A percentile compares a stretch with the other conserved stretches of the same genome.
These are phyloP conservation scores for Isoetes taiwanensis DNA, from an alignment of 75 land plant genomes.

Conservation along the genomic window DNA sequence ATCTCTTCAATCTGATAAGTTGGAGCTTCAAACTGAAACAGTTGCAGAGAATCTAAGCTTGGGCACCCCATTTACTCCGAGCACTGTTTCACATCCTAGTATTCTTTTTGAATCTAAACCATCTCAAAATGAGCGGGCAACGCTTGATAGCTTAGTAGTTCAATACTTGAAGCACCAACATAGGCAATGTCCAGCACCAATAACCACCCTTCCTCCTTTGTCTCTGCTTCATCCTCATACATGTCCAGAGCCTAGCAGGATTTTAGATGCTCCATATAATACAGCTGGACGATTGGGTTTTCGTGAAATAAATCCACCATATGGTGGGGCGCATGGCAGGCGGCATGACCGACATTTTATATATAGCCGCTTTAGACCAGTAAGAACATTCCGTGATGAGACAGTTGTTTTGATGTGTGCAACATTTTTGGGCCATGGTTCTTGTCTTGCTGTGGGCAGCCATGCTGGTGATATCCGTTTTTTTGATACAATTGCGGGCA, in stretches of 20 bases:
- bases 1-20: too few relatives aligned
- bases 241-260: constrained; percentile 86
- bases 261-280: constrained; percentile 75
- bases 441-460: constrained; percentile 72
- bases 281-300: constrained; percentile 52
- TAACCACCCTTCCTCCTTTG: constrained; percentile 93
- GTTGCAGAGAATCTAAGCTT: too few relatives aligned
- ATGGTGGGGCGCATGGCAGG: constrained; percentile 68
- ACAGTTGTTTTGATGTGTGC: constrained; percentile 54
- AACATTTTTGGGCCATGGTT: constrained; percentile 55
- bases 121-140: constrained; percentile 43
- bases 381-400: constrained; percentile 86
- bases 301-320: constrained; percentile 45
- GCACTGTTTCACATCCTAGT: constrained; percentile 30
- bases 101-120: constrained; percentile 38
- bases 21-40: too few relatives aligned
- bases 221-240: constrained; percentile 90
- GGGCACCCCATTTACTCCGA: too few relatives aligned
- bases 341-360: constrained; percentile 82
- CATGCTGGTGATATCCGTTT: constrained; percentile 79
- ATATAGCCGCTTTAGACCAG: constrained; percentile 93
- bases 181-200: constrained; percentile 97
- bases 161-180: constrained; percentile 98
- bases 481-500: constrained; percentile 67
- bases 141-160: constrained; percentile 85